Percentiles rank a stretch among this genome's conserved stretches.
These are phyloP conservation scores for Neonectria faginata DNA, from an alignment of 2,329 filamentous ascomycete species.

Conservation along the genomic window DNA sequence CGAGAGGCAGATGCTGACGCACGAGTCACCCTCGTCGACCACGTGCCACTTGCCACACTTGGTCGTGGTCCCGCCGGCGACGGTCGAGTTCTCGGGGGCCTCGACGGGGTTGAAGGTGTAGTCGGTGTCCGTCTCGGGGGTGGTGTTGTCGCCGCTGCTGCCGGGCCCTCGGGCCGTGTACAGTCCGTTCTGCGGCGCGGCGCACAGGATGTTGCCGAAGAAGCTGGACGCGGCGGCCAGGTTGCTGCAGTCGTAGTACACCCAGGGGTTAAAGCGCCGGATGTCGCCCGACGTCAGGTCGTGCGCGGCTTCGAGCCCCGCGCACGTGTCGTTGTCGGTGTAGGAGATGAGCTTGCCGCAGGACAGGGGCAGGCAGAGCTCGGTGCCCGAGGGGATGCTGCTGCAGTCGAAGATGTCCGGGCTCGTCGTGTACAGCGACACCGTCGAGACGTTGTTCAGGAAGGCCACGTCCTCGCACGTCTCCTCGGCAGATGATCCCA, in stretches of 20 bases:
- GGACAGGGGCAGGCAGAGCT: too few relatives aligned
- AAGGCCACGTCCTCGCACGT: too few relatives aligned
- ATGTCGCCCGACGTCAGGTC: conserved; percentile 7
- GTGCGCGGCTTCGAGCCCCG: too few relatives aligned
- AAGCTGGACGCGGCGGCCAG: background rate
- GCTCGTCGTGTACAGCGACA: too few relatives aligned
- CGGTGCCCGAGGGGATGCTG: too few relatives aligned
- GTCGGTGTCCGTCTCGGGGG: background rate
- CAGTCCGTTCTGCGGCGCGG: conserved; percentile 3
- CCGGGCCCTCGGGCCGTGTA: conserved; percentile 1
- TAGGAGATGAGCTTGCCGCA: too few relatives aligned
- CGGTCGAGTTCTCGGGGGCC: conserved; percentile 12
- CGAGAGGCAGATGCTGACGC: conserved; percentile 23
- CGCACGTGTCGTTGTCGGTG: too few relatives aligned
- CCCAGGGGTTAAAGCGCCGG: conserved; percentile 15
- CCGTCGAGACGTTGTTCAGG: too few relatives aligned
- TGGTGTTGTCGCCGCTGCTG: conserved; percentile 4
- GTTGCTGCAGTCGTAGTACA: conserved; percentile 17
- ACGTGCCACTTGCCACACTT: conserved; percentile 18
- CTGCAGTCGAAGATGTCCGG: too few relatives aligned
- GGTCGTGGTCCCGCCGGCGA: conserved; percentile 5
- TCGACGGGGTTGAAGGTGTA: conserved; percentile 11
- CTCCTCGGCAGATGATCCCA: too few relatives aligned
- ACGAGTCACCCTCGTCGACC: conserved; percentile 8
- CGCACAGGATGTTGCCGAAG: conserved; percentile 14